phyloP scores from a whole-genome alignment of 1,284 basidiomycete species.

The Leccinum insolens region DNA sequence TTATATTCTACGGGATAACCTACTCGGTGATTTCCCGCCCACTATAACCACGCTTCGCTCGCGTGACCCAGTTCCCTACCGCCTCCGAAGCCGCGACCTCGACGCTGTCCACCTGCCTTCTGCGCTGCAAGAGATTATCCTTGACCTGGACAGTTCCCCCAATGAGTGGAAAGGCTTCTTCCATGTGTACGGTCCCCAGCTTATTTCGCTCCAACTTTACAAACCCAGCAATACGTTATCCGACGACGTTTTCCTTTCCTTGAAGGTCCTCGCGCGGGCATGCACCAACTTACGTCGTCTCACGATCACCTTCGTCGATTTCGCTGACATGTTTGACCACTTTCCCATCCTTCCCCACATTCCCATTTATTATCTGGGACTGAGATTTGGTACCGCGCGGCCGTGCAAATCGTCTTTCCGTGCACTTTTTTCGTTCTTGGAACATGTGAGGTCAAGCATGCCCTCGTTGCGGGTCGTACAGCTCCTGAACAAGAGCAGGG shows the following conservation, averaged over 20 bases:
- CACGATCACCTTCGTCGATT: neutral
- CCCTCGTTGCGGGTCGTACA: slow-evolving; percentile 30
- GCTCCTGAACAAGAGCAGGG: slow-evolving; percentile 19
- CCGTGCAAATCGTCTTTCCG: slow-evolving; percentile 14
- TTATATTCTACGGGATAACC: neutral
- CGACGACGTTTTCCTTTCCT: neutral
- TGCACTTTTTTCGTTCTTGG: slow-evolving; percentile 19
- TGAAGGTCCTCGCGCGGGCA: slow-evolving; percentile 13
- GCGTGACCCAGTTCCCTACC: neutral
- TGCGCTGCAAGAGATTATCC: neutral
- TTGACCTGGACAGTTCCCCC: neutral
- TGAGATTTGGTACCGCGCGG: slow-evolving; percentile 7
- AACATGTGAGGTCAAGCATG: slow-evolving; percentile 11
- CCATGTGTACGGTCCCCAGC: slow-evolving; percentile 14
- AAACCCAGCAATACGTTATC: neutral
- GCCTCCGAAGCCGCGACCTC: neutral
- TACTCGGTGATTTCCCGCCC: neutral
- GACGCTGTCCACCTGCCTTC: neutral
- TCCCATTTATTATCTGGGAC: slow-evolving; percentile 18
- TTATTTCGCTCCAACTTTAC: slow-evolving; percentile 20
- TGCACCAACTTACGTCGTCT: slow-evolving; percentile 22
- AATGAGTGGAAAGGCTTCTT: slow-evolving; percentile 1
- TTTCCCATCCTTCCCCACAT: slow-evolving; percentile 15
- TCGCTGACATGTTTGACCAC: neutral
- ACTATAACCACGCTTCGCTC: neutral